Evolutionary conservation across 2,329 filamentous ascomycete species (phyloP).

Genomic region (Akanthomyces lecanii): DNA sequence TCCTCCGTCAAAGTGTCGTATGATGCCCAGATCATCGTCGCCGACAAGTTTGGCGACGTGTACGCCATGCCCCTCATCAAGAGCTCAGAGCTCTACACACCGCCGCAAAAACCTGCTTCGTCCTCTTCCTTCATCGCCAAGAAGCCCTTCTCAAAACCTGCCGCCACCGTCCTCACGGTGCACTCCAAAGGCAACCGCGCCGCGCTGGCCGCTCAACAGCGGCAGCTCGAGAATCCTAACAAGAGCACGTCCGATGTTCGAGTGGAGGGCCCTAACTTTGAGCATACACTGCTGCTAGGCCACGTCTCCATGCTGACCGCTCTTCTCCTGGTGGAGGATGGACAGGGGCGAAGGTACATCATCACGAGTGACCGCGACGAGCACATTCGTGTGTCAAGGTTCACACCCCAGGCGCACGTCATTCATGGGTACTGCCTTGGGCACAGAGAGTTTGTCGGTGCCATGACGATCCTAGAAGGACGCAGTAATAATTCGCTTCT

Average conservation of each 20-base stretch:
- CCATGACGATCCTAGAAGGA: slow-evolving; percentile 60
- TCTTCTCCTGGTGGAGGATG: slow-evolving; percentile 50
- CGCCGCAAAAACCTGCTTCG: slow-evolving; percentile 21
- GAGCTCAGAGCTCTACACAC: slow-evolving; percentile 19
- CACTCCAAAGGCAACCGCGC: slow-evolving; percentile 61
- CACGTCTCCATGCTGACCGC: slow-evolving; percentile 95
- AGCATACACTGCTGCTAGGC: slow-evolving; percentile 75
- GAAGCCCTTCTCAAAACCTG: slow-evolving; percentile 37
- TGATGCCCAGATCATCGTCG: slow-evolving; percentile 71
- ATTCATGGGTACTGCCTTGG: slow-evolving; percentile 89
- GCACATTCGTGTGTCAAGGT: slow-evolving; percentile 84
- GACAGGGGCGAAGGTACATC: slow-evolving; percentile 42
- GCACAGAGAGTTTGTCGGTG: slow-evolving; percentile 79
- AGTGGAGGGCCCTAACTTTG: slow-evolving; percentile 52
- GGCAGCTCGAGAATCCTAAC: slow-evolving; percentile 35
- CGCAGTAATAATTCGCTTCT: slow-evolving; percentile 52
- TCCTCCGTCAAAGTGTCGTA: slow-evolving; percentile 68
- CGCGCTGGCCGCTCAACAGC: slow-evolving; percentile 56
- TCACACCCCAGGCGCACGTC: slow-evolving; percentile 75
- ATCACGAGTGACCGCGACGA: slow-evolving; percentile 55
- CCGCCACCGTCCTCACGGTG: slow-evolving; percentile 57
- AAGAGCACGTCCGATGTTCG: slow-evolving; percentile 24
- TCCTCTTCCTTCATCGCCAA: slow-evolving; percentile 19
- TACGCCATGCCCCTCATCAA: slow-evolving; percentile 75
- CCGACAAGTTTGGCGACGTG: slow-evolving; percentile 96